Base-by-base conservation (phyloP, 805 yeast species). In the Yarrowia yakushimensis region DNA sequence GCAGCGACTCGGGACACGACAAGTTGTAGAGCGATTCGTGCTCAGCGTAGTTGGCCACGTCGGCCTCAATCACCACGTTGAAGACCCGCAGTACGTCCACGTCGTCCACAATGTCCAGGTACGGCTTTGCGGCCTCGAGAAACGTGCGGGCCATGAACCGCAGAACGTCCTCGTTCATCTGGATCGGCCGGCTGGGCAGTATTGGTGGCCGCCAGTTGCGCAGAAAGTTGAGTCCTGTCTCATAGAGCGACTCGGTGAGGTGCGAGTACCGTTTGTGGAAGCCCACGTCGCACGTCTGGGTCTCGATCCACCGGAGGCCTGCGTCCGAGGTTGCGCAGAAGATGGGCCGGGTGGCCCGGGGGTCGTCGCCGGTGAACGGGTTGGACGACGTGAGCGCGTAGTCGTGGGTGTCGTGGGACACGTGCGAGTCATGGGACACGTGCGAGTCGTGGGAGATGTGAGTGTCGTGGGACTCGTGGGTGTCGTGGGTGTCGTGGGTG, bases 261-360 rank as follows among this genome's bases (percentile, higher is more conserved):
- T 48, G 55, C 15, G 28, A 15, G 39, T 48, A 36, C 33, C 60
- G 42, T 23, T 52, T 52, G 22, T 52, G 45, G 45, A 52, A 52
- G 5, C 60, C 60, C 23, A 27, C 33, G 45, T 52, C 60, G 25
- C 60, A 52, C 3, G 60, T 52, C n/a, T 52, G 60, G 3, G 60
- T 36, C 12, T 34, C 60, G 9, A 52, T 52, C 60, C 60, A 52
- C 2, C 60, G 17, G 5, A 52, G 15, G 0, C 60, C 60, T 7
- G 60, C 31, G 27, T 52, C 60, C 3, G 45, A 36, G 2, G 36
- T 18, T 2, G 34, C 25, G 45, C 60, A 52, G 20, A 52, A 52
- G 17, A 52, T 20, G 13, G 55, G 55, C 13, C 55, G 22, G 39
- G 22, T 13, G 18, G 39, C 28, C 55, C 31, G 20, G 12, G 39